Evolutionary conservation across 768 basidiomycete species (phyloP).

Genomic region (Pisolithus sp.): DNA sequence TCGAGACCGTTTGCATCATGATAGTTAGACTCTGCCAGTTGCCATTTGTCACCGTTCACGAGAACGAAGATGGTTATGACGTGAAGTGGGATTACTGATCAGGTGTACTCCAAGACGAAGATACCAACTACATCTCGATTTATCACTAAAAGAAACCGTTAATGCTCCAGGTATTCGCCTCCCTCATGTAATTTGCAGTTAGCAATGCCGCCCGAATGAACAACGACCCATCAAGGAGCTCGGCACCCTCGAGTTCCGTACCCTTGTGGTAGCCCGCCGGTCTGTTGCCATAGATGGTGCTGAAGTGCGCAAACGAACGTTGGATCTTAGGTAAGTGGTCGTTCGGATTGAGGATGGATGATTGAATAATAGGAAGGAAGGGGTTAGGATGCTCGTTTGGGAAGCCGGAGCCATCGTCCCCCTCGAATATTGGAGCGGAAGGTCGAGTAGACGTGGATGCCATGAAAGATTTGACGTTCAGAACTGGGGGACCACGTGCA

Average conservation of each 20-base stretch:
- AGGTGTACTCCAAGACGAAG: no score
- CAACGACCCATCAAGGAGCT: conserved; percentile 30
- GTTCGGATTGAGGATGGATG: conserved; percentile 28
- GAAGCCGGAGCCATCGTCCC: background rate
- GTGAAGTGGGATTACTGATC: no score
- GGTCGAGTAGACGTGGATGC: conserved; percentile 11
- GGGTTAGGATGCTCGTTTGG: conserved; percentile 18
- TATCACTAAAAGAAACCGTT: background rate
- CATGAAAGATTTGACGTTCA: conserved; percentile 29
- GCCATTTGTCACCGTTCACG: no score
- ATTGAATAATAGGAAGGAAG: conserved; percentile 36
- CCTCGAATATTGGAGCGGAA: background rate
- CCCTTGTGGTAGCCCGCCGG: conserved; percentile 21
- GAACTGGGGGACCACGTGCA: conserved; percentile 21
- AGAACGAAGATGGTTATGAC: no score
- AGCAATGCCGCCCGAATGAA: conserved; percentile 27
- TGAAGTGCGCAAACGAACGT: conserved; percentile 29
- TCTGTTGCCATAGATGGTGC: conserved; percentile 24
- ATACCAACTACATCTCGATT: no score
- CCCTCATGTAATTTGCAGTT: conserved; percentile 29
- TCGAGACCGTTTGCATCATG: no score
- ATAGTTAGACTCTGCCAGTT: no score
- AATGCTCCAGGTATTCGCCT: conserved; percentile 30
- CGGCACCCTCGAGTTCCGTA: conserved; percentile 27
- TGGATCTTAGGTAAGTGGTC: conserved; percentile 31